A percentile compares a stretch with the other conserved stretches of the same genome.
Evolutionary conservation across 768 basidiomycete genomes (phyloP).

Genomic region (Boletus insuetus): DNA sequence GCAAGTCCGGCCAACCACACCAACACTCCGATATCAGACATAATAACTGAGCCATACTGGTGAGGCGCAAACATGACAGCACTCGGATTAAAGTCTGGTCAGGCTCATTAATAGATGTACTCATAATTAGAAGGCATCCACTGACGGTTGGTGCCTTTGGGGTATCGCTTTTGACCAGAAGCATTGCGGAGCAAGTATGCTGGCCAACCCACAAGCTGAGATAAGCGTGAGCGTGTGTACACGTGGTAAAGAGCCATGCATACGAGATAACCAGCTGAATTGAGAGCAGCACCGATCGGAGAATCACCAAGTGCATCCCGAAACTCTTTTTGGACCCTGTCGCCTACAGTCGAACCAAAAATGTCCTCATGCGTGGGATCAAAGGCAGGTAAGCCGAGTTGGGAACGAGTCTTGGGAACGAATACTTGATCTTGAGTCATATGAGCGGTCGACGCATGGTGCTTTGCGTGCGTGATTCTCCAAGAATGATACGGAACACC

Average conservation of each 20-base stretch:
- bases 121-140: conserved; percentile 3
- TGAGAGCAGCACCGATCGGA: conserved; percentile 65
- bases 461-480: conserved; percentile 91
- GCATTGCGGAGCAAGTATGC: conserved; percentile 80
- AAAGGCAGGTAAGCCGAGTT: conserved; percentile 61
- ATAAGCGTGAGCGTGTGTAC: conserved; percentile 1
- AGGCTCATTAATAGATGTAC: neutral
- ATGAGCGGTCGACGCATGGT: conserved; percentile 93
- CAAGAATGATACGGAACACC: conserved; percentile 97
- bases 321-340: conserved; percentile 68
- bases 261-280: conserved; percentile 60
- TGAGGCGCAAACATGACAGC: conserved; percentile 83
- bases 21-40: conserved; percentile 81
- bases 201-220: conserved; percentile 80
- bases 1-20: conserved; percentile 63
- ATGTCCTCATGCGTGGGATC: conserved; percentile 66
- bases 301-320: conserved; percentile 91
- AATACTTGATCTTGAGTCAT: conserved; percentile 96
- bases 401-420: conserved; percentile 84
- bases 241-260: conserved; percentile 4
- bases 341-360: conserved; percentile 59
- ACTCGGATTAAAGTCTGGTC: conserved; percentile 69
- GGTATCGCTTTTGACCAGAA: conserved; percentile 83
- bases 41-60: conserved; percentile 70
- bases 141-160: conserved; percentile 75